phyloP scores from a whole-genome alignment of 768 basidiomycete species.

The Phlebiopsis gigantea region DNA sequence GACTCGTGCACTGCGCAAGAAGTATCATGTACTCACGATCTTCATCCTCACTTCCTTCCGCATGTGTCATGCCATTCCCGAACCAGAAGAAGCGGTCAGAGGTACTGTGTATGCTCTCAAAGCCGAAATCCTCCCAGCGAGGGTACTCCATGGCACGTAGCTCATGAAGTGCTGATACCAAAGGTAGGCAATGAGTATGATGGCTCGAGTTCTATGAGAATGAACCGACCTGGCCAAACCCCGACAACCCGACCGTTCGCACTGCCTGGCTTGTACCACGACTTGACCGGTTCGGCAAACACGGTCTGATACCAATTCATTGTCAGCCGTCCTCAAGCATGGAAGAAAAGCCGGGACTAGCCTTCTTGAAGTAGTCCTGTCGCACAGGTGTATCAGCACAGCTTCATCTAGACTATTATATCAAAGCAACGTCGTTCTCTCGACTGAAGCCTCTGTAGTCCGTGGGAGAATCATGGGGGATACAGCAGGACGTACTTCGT shows the following conservation, averaged over 20 bases:
- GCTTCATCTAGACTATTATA: no score
- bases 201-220: neutral
- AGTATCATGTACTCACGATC: conserved; percentile 19
- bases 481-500: no score
- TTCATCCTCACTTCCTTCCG: conserved; percentile 37
- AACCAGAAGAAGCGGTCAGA: conserved; percentile 54
- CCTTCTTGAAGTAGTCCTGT: conserved; percentile 40
- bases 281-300: conserved; percentile 48
- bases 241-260: conserved; percentile 51
- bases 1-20: neutral
- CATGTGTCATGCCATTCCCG: conserved; percentile 53
- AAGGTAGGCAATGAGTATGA: neutral
- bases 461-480: no score
- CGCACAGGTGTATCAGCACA: no score
- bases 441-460: no score
- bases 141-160: conserved; percentile 43
- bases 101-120: conserved; percentile 37
- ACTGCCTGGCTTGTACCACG: conserved; percentile 61
- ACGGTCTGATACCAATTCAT: conserved; percentile 45
- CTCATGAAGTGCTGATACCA: conserved; percentile 34
- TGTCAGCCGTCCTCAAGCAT: neutral
- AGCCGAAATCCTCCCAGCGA: conserved; percentile 61
- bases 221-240: neutral
- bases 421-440: no score
- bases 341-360: neutral